Evolutionary conservation across 306 rosid species (phyloP).

Genomic region (Aeschynomene evenia): DNA sequence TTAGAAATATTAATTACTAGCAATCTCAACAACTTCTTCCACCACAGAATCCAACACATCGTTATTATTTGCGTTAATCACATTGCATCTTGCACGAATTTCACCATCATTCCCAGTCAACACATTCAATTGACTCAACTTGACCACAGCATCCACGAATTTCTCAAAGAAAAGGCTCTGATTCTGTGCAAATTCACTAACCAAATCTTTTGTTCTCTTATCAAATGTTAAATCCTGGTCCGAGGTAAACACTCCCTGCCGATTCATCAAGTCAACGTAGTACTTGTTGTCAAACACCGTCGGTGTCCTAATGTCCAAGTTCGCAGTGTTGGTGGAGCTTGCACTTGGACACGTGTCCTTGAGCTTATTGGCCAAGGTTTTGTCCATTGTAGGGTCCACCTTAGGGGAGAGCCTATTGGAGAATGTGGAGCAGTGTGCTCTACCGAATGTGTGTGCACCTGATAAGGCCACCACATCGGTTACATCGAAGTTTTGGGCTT

Average conservation of each 20-base stretch:
- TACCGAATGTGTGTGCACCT: constrained; percentile 67
- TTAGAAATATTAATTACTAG: neutral
- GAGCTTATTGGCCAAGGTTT: constrained; percentile 48
- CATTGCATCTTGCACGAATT: constrained; percentile 53
- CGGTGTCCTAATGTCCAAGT: constrained; percentile 50
- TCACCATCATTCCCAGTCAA: constrained; percentile 52
- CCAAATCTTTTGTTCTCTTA: constrained; percentile 44
- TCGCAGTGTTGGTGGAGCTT: constrained; percentile 25
- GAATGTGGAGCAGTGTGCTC: constrained; percentile 49
- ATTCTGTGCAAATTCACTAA: constrained; percentile 42
- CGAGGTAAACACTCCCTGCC: constrained; percentile 65
- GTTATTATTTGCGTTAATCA: constrained; percentile 21
- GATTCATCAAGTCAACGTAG: constrained; percentile 47
- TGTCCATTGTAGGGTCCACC: constrained; percentile 46
- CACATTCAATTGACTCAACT: constrained; percentile 62
- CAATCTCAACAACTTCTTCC: constrained; percentile 26
- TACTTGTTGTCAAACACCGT: constrained; percentile 60
- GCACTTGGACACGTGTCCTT: constrained; percentile 32
- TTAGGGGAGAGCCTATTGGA: constrained; percentile 46
- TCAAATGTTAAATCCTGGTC: constrained; percentile 50
- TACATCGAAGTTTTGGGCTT: constrained; percentile 35
- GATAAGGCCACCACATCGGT: constrained; percentile 58
- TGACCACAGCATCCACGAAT: constrained; percentile 45
- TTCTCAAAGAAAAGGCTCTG: constrained; percentile 53
- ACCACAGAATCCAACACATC: constrained; percentile 13